Evolutionary conservation across 805 yeast species (phyloP).

Genomic region (Tanozyma kutaoensis): DNA sequence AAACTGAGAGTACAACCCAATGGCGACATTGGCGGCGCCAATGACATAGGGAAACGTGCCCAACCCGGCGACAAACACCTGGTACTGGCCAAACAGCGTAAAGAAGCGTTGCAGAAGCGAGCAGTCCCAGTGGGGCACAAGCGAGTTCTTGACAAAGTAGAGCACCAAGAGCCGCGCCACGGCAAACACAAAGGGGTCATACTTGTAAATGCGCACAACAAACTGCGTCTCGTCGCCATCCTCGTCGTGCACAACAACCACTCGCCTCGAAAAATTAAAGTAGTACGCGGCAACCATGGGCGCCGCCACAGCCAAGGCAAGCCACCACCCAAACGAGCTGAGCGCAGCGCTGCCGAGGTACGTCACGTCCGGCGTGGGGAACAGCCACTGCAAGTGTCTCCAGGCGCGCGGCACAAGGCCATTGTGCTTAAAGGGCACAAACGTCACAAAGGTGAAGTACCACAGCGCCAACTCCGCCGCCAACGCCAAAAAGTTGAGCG

Average conservation of each 20-base stretch:
- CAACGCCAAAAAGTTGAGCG: slow-evolving; percentile 20
- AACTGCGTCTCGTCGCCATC: slow-evolving; percentile 1
- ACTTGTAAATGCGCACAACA: slow-evolving; percentile 20
- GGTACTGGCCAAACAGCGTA: slow-evolving; percentile 23
- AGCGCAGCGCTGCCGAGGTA: too few relatives aligned
- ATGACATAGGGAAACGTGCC: slow-evolving; percentile 35
- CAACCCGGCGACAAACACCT: slow-evolving; percentile 22
- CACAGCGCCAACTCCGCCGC: too few relatives aligned
- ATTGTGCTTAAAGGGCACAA: too few relatives aligned
- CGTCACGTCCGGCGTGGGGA: too few relatives aligned
- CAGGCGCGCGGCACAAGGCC: too few relatives aligned
- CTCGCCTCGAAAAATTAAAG: slow-evolving; percentile 36
- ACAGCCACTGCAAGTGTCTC: too few relatives aligned
- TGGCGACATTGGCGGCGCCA: slow-evolving; percentile 30
- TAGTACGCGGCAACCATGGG: slow-evolving; percentile 36
- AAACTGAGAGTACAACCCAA: slow-evolving; percentile 40
- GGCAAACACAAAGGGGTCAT: slow-evolving; percentile 44
- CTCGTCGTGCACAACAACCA: slow-evolving; percentile 19
- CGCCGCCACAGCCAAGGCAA: slow-evolving; percentile 19
- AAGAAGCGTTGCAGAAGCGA: slow-evolving; percentile 16
- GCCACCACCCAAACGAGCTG: too few relatives aligned
- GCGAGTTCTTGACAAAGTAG: slow-evolving; percentile 20
- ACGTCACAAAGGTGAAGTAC: too few relatives aligned
- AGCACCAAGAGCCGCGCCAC: slow-evolving; percentile 32
- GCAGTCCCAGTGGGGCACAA: slow-evolving; percentile 13